Evolutionary conservation across 2,329 filamentous ascomycete genomes (phyloP).

Genomic region (Penicillium olsonii): DNA sequence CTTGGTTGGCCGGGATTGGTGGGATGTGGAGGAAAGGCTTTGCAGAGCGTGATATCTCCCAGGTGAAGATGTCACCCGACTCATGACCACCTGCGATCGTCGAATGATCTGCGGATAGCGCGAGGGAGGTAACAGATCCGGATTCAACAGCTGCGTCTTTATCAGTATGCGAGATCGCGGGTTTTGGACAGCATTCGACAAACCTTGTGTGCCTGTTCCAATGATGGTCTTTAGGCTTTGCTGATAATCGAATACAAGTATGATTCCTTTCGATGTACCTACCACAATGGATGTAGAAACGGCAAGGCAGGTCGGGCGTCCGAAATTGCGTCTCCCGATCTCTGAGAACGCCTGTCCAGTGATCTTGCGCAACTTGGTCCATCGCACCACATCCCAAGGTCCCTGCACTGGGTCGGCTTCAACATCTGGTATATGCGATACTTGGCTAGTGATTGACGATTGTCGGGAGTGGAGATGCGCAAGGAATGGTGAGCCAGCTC

Average conservation of each 20-base stretch:
- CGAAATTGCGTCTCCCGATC: conserved; percentile 87
- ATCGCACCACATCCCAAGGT: conserved; percentile 95
- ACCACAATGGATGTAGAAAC: conserved; percentile 86
- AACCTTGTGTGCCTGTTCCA: conserved; percentile 87
- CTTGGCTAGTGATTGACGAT: conserved; percentile 73
- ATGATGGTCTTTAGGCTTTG: conserved; percentile 94
- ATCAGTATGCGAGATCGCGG: conserved; percentile 5
- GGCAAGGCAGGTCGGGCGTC: conserved; percentile 82
- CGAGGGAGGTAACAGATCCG: conserved; percentile 80
- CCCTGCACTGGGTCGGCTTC: conserved; percentile 72
- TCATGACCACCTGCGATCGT: conserved; percentile 89
- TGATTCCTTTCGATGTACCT: conserved; percentile 90
- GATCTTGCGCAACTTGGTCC: conserved; percentile 90
- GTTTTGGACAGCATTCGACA: conserved; percentile 21
- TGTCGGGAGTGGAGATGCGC: conserved; percentile 76
- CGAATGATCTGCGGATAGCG: conserved; percentile 89
- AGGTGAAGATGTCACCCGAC: conserved; percentile 91
- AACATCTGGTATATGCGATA: conserved; percentile 60
- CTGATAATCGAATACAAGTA: conserved; percentile 95
- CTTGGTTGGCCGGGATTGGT: conserved; percentile 67
- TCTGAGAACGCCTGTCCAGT: conserved; percentile 91
- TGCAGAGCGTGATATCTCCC: conserved; percentile 83
- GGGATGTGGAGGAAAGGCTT: conserved; percentile 86
- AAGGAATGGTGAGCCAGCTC: conserved; percentile 76
- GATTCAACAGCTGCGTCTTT: conserved; percentile 73